Evolutionary conservation across 2,329 filamentous ascomycete species (phyloP), one percentile per base, ranked within the genome.

Genomic region (Pseudomassariella vexata): DNA sequence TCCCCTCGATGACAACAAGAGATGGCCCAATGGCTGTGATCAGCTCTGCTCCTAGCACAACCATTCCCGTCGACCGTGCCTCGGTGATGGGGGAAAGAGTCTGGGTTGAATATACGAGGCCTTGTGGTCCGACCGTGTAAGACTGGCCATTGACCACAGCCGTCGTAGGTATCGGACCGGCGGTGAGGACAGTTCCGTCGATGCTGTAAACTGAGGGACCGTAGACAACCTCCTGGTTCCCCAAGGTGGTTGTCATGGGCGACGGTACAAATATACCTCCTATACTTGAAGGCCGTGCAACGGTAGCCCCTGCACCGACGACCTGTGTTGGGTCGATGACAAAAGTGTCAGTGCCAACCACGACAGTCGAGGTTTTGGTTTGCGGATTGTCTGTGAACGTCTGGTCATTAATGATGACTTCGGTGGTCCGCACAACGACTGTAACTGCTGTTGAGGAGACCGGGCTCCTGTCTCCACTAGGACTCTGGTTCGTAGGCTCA

Each of bases 41-140:
- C 36, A 69, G 53, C 35, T 69, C 58, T 12, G 68, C 70, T 24
- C 70, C 70, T 8, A 60, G 52, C 5, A 74, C 60, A 6, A 69
- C 49, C 2, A 68, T 53, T 29, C 68, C 60, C 9, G 60, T 65
- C 8, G 62, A 56, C 11, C 50, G 44, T 0, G 58, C 54, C 2
- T 46, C 48, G 1, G 49, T 37, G 3, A 50, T 43, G 25, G 62
- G 58, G n/a, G 53, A 49, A 6, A 71, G 40, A 3, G 57, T 61
- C 26, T 62, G 47, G 21, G 46, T 52, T 11, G 49, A 56, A 20
- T 66, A 55, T 8, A 41, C 39, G 27, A 58, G 57, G 6, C 53
- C 59, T 1, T 52, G 42, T 3, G 55, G 57, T 1, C 45, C 46
- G 2, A 54, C 30, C 6, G 41, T 47, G 25, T 53, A 46, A 7